Evolutionary conservation across 176 grass and related monocot genomes (phyloP), one percentile per base, ranked within the genome.

Genomic region (Panicum miliaceum): DNA sequence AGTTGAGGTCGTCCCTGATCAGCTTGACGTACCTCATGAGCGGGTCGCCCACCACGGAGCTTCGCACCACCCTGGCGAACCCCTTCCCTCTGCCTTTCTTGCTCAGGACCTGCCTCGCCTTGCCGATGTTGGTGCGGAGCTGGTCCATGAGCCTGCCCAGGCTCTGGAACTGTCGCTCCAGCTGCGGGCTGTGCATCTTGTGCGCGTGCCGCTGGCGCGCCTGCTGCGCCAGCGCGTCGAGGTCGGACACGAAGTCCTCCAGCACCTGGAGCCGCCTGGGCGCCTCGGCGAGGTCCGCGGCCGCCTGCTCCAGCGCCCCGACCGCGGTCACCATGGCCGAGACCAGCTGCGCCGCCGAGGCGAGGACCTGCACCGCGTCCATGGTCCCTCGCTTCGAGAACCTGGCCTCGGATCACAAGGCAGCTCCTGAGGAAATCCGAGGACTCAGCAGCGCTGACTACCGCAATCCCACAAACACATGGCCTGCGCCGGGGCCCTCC

Each of bases 1-100:
- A 84, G 79, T 86, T 92, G 69, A 95, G 73, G 29, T 92, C 93
- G 58, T 95, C 93, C 80, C 76, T 90, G 67, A 95, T 90, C 1
- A 89, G 82, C 79, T 84, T 86, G 22, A 82, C 80, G 16, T 84
- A 86, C 81, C 74, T 90, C 64, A 85, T 78, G 18, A 95, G 67
- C 43, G 88, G 88, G 66, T 95, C 90, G 2, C 93, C 93, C 26
- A 54, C 42, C 41, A 95, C 86, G 18, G 93, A 88, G 81, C 82
- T 92, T 79, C 88, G 83, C 43, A 95, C 82, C 82, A 95, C 59
- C 71, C 81, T 92, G 72, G 80, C 61, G 20, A 95, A 52, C 34
- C 79, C 63, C 50, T 88, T 95, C 51, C 82, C 73, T 66, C 90
- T 94, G 27, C 86, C 76, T 68, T 95, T 90, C 54, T 77, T 86